Evolutionary conservation across 768 basidiomycete genomes (phyloP), one percentile per base, ranked within the genome.

Genomic region (Hygrophorus pudorinus): DNA sequence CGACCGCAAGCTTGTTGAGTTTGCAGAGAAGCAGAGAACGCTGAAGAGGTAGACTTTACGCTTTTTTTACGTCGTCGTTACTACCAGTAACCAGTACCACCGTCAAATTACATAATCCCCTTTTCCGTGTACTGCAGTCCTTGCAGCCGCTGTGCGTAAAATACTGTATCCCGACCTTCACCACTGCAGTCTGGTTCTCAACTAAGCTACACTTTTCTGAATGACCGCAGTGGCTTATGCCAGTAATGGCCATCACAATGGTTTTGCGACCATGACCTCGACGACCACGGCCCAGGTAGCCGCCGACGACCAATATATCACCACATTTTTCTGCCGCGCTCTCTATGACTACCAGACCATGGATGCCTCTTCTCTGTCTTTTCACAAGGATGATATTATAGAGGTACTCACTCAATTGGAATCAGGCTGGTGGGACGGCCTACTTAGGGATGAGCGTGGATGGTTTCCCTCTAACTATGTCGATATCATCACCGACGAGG

Each of bases 391-490:
- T 51, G 92, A 97, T 58, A 75, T 97, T 53, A 96, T 99, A 51
- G 90, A 97, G 61, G 90, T 98, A 48, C 72, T 94, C 42, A 87
- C 85, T 9, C 83, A 81, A 54, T 79, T 97, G 44, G 85, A 88
- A 30, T 87, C 87, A 4, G 94, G 94, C 12, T 99, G 94, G 94
- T 97, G 93, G 96, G 94, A 99, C 60, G 94, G 94, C 4, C 67
- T 96, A 47, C 72, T 96, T 16, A 78, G 81, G 38, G 85, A 88
- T 44, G 83, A 86, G 60, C 79, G 94, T 41, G 94, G 94, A 46
- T 94, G 90, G 90, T 94, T 99, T 63, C 94, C 94, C 16, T 89
- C 86, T 52, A 99, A 98, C 66, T 98, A 96, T 67, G 92, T 96
- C 36, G 65, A 70, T 38, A 59, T 76, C 36, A 79, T 97, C 45